Evolutionary conservation across 164 flowering plant species (phyloP).

Genomic region (Chimonanthus praecox): DNA sequence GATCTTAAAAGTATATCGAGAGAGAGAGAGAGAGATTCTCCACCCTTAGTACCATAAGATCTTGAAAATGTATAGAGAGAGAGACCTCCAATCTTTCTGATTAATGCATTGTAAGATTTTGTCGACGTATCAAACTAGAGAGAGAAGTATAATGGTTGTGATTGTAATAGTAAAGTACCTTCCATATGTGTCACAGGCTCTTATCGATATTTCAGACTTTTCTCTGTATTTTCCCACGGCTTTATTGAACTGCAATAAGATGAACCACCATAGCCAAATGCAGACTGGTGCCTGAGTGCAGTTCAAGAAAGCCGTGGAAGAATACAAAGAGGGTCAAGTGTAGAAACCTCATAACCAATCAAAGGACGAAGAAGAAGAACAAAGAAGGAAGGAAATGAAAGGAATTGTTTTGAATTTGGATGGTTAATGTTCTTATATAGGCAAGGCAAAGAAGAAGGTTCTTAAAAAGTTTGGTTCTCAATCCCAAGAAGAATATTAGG

Average conservation of each 20-base stretch:
- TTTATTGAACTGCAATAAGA: conserved; percentile 29
- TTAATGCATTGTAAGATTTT: too few species aligned
- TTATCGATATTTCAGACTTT: not conserved
- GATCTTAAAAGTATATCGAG: too few species aligned
- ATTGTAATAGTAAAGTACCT: too few species aligned
- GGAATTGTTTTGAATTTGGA: not conserved
- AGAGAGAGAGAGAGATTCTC: too few species aligned
- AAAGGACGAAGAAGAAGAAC: not conserved
- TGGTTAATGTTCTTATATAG: not conserved
- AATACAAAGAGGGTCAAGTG: conserved; percentile 26
- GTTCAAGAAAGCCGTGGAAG: conserved; percentile 52
- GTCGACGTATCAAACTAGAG: too few species aligned
- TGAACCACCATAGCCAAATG: not conserved
- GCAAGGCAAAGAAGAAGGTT: not conserved
- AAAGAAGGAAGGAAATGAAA: not conserved
- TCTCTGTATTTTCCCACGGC: conserved; percentile 47
- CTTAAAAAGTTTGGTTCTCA: not conserved
- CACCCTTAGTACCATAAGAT: too few species aligned
- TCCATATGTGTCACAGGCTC: too few species aligned
- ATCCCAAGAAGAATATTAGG: conserved; percentile 13
- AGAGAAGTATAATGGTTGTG: too few species aligned
- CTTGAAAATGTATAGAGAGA: too few species aligned
- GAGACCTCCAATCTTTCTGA: too few species aligned
- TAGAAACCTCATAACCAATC: not conserved
- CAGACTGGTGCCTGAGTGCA: conserved; percentile 4